Base-by-base conservation (phyloP, 805 yeast genomes). In the Metschnikowia lachancei region DNA sequence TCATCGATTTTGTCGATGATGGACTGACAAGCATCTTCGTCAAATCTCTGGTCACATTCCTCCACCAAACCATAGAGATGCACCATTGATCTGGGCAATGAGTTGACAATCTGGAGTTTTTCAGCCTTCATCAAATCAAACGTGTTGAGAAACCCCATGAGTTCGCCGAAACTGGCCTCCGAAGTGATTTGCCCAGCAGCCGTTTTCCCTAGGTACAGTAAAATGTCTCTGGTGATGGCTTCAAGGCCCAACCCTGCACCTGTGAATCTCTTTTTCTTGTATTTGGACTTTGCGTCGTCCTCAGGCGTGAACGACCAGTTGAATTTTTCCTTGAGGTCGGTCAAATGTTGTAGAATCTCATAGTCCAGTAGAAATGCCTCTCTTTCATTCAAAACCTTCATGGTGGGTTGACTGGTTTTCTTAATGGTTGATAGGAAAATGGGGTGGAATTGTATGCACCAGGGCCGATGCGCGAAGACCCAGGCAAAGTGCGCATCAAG, bases 31-130 rank as follows among this genome's bases (percentile, higher is more conserved):
- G 82, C 75, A 1, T 79, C 85, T 49, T 86, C 87, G n/a, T 70
- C 67, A 57, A 90, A 85, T 56, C 99, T 74, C 51, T 80, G 82
- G 55, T 92, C 99, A 64, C 96, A 92, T 61, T 94, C 98, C 61
- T 92, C 99, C 1, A 92, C 81, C 24, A 92, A 69, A 0, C 94
- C 76, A 61, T 82, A 89, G 42, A 92, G 71, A 31, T 80, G 83
- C 11, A 91, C 97, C 73, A 88, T 69, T 4, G 88, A 80, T 38
- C 83, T 72, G 1, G 99, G 99, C 24, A 88, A 74, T 7, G 82
- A 72, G 62, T 92, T 91, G 46, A 91, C 76, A 33, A 92, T 79
- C 66, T 92, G 97, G 34, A 92, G 69, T 54, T 83, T 81, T 60
- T 92, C 99, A 20, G 87, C 82, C 63, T 88, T 87, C 67, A 85